A percentile compares a stretch with the other conserved stretches of the same genome.
phyloP scores from a whole-genome alignment of 441 rosid species.

The Erodium moschatum region DNA sequence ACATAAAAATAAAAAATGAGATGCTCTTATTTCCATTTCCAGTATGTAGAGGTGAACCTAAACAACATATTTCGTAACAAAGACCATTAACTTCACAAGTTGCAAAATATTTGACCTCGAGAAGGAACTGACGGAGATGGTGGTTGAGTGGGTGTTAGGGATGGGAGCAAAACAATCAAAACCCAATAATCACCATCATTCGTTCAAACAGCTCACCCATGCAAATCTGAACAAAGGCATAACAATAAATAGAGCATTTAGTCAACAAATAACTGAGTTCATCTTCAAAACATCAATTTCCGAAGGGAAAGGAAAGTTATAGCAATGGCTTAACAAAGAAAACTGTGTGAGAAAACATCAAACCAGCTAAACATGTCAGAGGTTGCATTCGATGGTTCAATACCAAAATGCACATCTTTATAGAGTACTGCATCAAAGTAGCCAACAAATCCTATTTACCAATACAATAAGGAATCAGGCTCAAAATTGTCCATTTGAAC shows the following conservation, averaged over 20 bases:
- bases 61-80: too few relatives aligned
- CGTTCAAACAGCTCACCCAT: too few relatives aligned
- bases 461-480: slow-evolving; percentile 10
- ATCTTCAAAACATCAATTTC: neutral
- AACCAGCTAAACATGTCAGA: slow-evolving; percentile 99
- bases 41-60: too few relatives aligned
- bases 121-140: too few relatives aligned
- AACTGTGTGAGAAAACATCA: neutral
- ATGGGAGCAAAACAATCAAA: too few relatives aligned
- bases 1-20: too few relatives aligned
- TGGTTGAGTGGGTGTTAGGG: too few relatives aligned
- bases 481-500: slow-evolving; percentile 8
- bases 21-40: too few relatives aligned
- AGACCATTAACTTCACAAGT: too few relatives aligned
- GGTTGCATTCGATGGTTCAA: slow-evolving; percentile 79
- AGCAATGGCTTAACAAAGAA: neutral
- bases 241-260: neutral
- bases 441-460: slow-evolving; percentile 76
- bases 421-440: slow-evolving; percentile 79
- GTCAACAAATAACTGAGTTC: neutral
- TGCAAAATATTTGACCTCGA: too few relatives aligned
- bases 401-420: slow-evolving; percentile 91
- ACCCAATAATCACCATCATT: too few relatives aligned
- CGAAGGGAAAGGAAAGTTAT: too few relatives aligned
- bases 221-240: slow-evolving; percentile 52